Evolutionary conservation across 139 green algal genomes (phyloP).

Genomic region (Chlamydomonas incerta): DNA sequence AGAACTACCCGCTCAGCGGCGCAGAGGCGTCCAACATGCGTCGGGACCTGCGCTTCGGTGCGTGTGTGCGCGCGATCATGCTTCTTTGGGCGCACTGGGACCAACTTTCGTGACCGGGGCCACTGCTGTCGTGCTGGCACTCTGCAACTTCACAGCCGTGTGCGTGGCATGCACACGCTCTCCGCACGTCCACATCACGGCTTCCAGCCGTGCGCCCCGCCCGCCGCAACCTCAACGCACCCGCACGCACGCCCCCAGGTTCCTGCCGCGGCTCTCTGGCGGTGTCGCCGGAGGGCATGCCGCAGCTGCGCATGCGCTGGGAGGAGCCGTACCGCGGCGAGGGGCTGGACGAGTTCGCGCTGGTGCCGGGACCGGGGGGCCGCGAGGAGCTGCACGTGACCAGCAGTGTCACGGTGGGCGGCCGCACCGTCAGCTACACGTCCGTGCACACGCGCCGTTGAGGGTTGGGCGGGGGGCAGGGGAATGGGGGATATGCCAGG

Average conservation of each 20-base stretch:
- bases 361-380: background rate
- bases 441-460: slow-evolving; percentile 24
- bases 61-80: background rate
- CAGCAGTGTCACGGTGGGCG: slow-evolving; percentile 8
- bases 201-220: no score
- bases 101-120: no score
- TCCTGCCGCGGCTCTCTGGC: background rate
- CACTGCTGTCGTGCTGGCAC: no score
- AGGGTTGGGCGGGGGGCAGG: background rate
- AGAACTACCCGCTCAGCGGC: slow-evolving; percentile 10
- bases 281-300: background rate
- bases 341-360: slow-evolving; percentile 16
- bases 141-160: no score
- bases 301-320: slow-evolving; percentile 11
- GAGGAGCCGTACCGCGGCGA: background rate
- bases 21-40: background rate
- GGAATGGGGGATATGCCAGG: no score
- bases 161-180: no score
- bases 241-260: background rate
- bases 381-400: slow-evolving; percentile 23
- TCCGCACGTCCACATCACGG: no score
- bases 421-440: slow-evolving; percentile 16
- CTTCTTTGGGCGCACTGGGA: no score
- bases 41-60: slow-evolving; percentile 19
- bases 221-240: no score